Evolutionary conservation across 805 yeast species (phyloP).

Genomic region (Candida gorgasii): DNA sequence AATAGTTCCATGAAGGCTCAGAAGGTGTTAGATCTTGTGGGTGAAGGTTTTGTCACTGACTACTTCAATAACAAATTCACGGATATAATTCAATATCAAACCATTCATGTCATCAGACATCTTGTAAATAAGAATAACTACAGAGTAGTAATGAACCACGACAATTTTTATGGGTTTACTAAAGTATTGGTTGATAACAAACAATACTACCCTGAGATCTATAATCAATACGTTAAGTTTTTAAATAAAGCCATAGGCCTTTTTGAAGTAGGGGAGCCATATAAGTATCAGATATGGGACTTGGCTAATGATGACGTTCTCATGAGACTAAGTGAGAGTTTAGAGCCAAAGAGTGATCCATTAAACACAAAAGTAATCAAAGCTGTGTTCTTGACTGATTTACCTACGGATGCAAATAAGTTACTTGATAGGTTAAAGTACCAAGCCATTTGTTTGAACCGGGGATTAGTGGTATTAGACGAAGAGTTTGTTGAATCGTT

Average conservation of each 20-base stretch:
- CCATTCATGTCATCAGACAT: conserved; percentile 36
- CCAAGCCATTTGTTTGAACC: conserved; percentile 12
- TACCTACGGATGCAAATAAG: conserved; percentile 12
- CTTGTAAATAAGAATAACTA: conserved; percentile 21
- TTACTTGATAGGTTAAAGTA: conserved; percentile 14
- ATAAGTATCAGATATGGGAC: conserved; percentile 11
- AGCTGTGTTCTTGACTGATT: conserved; percentile 11
- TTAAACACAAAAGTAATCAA: conserved; percentile 9
- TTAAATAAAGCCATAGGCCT: conserved; percentile 26
- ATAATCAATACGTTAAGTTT: conserved; percentile 27
- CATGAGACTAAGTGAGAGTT: conserved; percentile 5
- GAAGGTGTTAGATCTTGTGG: conserved; percentile 10
- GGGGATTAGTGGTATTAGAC: not conserved
- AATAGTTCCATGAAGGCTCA: conserved; percentile 19
- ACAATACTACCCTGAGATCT: conserved; percentile 35
- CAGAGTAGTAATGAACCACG: conserved; percentile 15
- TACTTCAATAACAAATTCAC: conserved; percentile 23
- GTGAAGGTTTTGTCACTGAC: conserved; percentile 17
- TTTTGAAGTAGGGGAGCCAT: conserved; percentile 12
- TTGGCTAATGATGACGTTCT: conserved; percentile 21
- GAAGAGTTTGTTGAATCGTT: conserved; percentile 7
- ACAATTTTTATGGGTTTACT: conserved; percentile 20
- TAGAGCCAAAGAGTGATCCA: conserved; percentile 6
- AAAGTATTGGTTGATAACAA: conserved; percentile 34
- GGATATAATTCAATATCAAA: conserved; percentile 40